Evolutionary conservation across 2,329 filamentous ascomycete genomes (phyloP).

Genomic region (Fusarium globosum): DNA sequence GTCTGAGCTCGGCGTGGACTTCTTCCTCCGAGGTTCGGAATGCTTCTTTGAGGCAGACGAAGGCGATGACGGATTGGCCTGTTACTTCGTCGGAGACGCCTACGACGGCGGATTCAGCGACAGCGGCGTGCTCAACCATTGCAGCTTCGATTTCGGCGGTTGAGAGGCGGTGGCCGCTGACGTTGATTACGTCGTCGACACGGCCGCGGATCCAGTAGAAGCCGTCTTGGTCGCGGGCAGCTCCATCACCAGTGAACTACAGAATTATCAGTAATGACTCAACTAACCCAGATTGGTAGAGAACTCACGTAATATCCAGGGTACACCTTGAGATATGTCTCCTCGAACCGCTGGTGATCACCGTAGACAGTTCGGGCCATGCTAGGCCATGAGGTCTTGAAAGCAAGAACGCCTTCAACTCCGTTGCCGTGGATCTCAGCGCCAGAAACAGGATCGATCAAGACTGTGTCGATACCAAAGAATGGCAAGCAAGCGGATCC

Average conservation of each 20-base stretch:
- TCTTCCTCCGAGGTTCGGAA: conserved; percentile 65
- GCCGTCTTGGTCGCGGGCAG: conserved; percentile 90
- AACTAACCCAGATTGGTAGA: rapidly evolving
- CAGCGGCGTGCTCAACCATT: conserved; percentile 84
- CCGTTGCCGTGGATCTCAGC: conserved; percentile 90
- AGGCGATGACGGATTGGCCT: conserved; percentile 92
- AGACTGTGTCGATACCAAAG: conserved; percentile 93
- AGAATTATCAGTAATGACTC: not conserved
- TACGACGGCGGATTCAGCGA: conserved; percentile 92
- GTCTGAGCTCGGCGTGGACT: conserved; percentile 85
- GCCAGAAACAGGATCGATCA: conserved; percentile 92
- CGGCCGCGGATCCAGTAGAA: conserved; percentile 99
- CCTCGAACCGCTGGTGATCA: conserved; percentile 94
- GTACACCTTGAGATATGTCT: conserved; percentile 95
- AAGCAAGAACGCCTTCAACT: conserved; percentile 90
- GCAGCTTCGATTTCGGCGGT: conserved; percentile 96
- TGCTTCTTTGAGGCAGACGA: conserved; percentile 79
- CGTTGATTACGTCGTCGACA: conserved; percentile 96
- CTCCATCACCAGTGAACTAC: conserved; percentile 88
- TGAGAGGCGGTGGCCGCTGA: conserved; percentile 92
- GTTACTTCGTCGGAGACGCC: conserved; percentile 90
- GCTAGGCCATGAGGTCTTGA: conserved; percentile 95
- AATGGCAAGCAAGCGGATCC: conserved; percentile 95
- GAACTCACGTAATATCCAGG: conserved; percentile 88
- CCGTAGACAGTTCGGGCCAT: conserved; percentile 98